Evolutionary conservation across 2,329 filamentous ascomycete species (phyloP).

Genomic region (Hypomyces rosellus): DNA sequence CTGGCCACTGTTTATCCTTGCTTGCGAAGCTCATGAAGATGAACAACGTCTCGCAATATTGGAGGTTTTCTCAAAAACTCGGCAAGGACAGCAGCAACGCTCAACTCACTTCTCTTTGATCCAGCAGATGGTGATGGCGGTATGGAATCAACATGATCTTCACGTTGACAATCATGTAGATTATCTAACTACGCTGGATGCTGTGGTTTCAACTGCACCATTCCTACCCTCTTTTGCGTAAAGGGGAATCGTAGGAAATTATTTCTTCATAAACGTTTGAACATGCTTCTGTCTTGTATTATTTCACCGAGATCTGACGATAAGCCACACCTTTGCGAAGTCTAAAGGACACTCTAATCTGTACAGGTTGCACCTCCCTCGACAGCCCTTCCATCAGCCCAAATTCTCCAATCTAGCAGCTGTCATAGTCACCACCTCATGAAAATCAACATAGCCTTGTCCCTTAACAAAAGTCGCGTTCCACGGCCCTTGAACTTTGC

Average conservation of each 20-base stretch:
- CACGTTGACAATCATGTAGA: conserved; percentile 2
- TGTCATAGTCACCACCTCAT: too few relatives aligned
- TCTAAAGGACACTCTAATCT: too few relatives aligned
- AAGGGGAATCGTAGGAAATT: too few relatives aligned
- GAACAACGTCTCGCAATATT: conserved; percentile 8
- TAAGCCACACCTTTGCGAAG: too few relatives aligned
- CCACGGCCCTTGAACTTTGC: conserved; percentile 1
- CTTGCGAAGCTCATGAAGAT: conserved; percentile 10
- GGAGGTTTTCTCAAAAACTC: conserved; percentile 3
- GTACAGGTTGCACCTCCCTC: too few relatives aligned
- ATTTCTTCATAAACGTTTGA: background rate
- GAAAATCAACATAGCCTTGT: background rate
- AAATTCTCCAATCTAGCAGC: too few relatives aligned
- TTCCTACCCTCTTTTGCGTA: conserved; percentile 3
- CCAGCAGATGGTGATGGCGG: conserved; percentile 4
- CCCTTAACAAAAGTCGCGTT: conserved; percentile 1
- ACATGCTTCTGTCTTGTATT: too few relatives aligned
- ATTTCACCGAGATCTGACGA: too few relatives aligned
- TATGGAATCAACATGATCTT: conserved; percentile 12
- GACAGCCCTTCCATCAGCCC: too few relatives aligned
- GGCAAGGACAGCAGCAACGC: conserved; percentile 1
- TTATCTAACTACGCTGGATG: conserved; percentile 6
- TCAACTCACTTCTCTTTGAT: conserved; percentile 5
- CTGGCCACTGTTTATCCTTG: conserved; percentile 10
- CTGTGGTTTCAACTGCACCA: conserved; percentile 7